Evolutionary conservation across 225 moss, liverwort and hornwort species (phyloP), one percentile per base, ranked within the genome.

Genomic region (Physcomitrium patens): DNA sequence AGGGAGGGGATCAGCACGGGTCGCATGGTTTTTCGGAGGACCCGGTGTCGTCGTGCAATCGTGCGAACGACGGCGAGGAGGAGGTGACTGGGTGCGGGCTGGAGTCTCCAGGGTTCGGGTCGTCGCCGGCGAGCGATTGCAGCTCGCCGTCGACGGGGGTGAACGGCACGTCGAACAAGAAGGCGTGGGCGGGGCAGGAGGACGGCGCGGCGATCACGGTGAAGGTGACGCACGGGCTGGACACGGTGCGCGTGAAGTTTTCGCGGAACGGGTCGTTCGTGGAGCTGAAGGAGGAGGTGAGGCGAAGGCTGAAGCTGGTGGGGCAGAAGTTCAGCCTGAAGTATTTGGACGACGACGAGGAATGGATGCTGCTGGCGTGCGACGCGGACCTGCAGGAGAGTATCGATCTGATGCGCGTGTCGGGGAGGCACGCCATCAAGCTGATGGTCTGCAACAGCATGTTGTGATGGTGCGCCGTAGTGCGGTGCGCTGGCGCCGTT

Each of bases 181-280:
- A 67, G 19, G 57, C 81, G 15, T 83, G 81, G 89, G 16, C 82
- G 37, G 0, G 70, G 72, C 80, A 77, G 63, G 86, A 86, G 0
- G 83, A 80, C 0, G 65, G 10, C 4, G 31, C 68, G 3, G 73
- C 82, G 0, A 82, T 91, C 5, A 95, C 82, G 0, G 79, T 99
- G 41, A 99, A 99, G 83, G 99, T 90, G 1, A 93, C 99, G 0
- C 76, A 73, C 55, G 90, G 84, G 22, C 52, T 81, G 7, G 95
- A 99, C 81, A 99, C 92, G 31, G 89, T 93, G 50, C 86, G 99
- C 59, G 95, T 99, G 77, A 99, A 95, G 76, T 83, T 93, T 55
- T 67, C 85, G 0, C 70, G 74, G 9, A 85, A 66, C 69, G 76
- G 85, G 0, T 80, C 89, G 0, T 95, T 85, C 49, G 43, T 62